Percentiles rank a stretch among this genome's conserved stretches.
These are phyloP conservation scores for Begonia loranthoides DNA, from an alignment of 306 rosid species.

Conservation along the genomic window DNA sequence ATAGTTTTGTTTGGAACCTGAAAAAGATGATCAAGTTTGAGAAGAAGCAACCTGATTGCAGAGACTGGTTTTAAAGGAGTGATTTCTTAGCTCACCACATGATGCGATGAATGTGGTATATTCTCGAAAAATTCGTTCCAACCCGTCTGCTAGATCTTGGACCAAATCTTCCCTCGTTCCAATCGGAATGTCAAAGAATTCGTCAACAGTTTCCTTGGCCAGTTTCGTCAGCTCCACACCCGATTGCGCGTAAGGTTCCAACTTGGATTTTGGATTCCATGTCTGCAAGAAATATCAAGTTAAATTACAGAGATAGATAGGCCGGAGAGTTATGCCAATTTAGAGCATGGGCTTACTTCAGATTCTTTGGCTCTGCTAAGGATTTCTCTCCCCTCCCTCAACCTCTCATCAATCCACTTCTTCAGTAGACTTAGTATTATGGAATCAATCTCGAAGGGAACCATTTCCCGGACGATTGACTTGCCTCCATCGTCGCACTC, in stretches of 20 bases:
- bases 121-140: slow-evolving; percentile 49
- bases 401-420: slow-evolving; percentile 54
- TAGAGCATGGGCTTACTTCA: slow-evolving; percentile 36
- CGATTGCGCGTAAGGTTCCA: slow-evolving; percentile 67
- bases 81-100: slow-evolving; percentile 43
- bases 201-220: slow-evolving; percentile 44
- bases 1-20: slow-evolving; percentile 80
- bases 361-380: slow-evolving; percentile 54
- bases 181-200: slow-evolving; percentile 65
- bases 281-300: slow-evolving; percentile 18
- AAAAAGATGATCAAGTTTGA: not conserved
- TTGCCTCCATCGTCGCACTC: slow-evolving; percentile 66
- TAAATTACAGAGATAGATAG: not conserved
- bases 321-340: no score
- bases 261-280: slow-evolving; percentile 93
- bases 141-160: slow-evolving; percentile 62
- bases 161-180: slow-evolving; percentile 65
- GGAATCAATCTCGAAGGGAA: slow-evolving; percentile 75
- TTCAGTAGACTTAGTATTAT: slow-evolving; percentile 50
- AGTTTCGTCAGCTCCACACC: slow-evolving; percentile 50
- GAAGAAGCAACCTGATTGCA: not conserved
- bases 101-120: slow-evolving; percentile 62
- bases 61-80: not conserved
- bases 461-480: slow-evolving; percentile 59
- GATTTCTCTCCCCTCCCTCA: slow-evolving; percentile 38